phyloP scores from a whole-genome alignment of 768 basidiomycete species.

The Vararia minispora region DNA sequence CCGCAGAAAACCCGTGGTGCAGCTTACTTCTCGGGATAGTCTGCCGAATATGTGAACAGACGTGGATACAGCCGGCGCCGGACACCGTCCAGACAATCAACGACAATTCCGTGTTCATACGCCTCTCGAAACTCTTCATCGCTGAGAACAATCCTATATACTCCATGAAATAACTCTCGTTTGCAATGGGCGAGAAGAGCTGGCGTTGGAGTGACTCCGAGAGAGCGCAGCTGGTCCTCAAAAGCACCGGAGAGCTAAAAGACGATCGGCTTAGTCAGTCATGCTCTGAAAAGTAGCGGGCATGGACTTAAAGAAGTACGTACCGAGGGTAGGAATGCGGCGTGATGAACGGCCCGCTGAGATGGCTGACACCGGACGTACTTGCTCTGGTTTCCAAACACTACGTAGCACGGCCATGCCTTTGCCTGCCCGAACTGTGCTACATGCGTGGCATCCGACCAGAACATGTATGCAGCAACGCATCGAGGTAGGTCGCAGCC shows the following conservation, averaged over 20 bases:
- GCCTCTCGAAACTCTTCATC: conserved; percentile 15
- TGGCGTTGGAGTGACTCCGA: conserved; percentile 2
- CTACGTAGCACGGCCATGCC: conserved; percentile 29
- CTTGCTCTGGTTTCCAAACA: conserved; percentile 32
- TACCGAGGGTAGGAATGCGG: conserved; percentile 33
- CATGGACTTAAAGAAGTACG: background rate
- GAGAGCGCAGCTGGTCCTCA: conserved; percentile 5
- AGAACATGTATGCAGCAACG: conserved; percentile 4
- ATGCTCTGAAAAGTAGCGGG: background rate
- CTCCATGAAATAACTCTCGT: conserved; percentile 21
- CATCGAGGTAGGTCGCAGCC: conserved; percentile 14
- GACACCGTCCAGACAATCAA: conserved; percentile 19
- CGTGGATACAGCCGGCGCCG: conserved; percentile 14
- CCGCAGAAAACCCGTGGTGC: background rate
- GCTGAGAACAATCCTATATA: conserved; percentile 14
- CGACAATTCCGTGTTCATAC: conserved; percentile 17
- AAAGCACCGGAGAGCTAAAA: conserved; percentile 20
- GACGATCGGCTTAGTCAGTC: too few species aligned
- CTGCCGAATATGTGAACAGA: conserved; percentile 19
- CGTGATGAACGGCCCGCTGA: conserved; percentile 26
- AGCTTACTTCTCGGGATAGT: conserved; percentile 20
- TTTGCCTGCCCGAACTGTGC: conserved; percentile 20
- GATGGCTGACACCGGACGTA: conserved; percentile 22
- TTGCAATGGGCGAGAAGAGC: conserved; percentile 21
- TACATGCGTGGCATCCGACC: conserved; percentile 22